Evolutionary conservation across 345 rosid genomes (phyloP).

Genomic region (Citrus unshiu): DNA sequence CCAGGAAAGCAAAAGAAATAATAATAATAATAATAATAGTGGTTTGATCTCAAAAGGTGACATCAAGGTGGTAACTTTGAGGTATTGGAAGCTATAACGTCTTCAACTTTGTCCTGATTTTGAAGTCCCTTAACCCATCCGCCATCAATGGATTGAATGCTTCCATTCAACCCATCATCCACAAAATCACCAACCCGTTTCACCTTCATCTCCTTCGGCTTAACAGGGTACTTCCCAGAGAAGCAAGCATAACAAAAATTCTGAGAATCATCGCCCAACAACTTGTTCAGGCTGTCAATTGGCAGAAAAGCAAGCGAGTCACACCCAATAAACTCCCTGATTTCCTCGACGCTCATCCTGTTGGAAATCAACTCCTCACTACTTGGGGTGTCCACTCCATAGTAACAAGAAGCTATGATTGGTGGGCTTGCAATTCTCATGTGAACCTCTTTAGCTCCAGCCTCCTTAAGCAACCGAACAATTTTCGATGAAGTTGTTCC

Average conservation of each 20-base stretch:
- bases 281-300: slow-evolving; percentile 55
- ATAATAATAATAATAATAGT: background rate
- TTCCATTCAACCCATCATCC: slow-evolving; percentile 83
- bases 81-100: background rate
- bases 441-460: slow-evolving; percentile 94
- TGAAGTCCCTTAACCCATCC: slow-evolving; percentile 67
- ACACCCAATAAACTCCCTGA: slow-evolving; percentile 67
- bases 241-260: slow-evolving; percentile 91
- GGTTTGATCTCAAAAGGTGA: background rate
- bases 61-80: background rate
- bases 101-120: slow-evolving; percentile 13
- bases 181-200: slow-evolving; percentile 80
- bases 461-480: slow-evolving; percentile 75
- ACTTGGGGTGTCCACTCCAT: slow-evolving; percentile 97
- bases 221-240: slow-evolving; percentile 82
- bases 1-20: background rate
- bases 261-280: slow-evolving; percentile 46
- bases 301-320: slow-evolving; percentile 86
- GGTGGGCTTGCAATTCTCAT: slow-evolving; percentile 99
- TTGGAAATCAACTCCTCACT: slow-evolving; percentile 85
- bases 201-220: slow-evolving; percentile 62
- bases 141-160: slow-evolving; percentile 60
- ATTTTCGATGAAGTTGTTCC: slow-evolving; percentile 93
- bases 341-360: slow-evolving; percentile 77
- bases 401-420: slow-evolving; percentile 74